Evolutionary conservation across 2,329 filamentous ascomycete species (phyloP), one percentile per base, ranked within the genome.

Genomic region (Penicillium occitanis): DNA sequence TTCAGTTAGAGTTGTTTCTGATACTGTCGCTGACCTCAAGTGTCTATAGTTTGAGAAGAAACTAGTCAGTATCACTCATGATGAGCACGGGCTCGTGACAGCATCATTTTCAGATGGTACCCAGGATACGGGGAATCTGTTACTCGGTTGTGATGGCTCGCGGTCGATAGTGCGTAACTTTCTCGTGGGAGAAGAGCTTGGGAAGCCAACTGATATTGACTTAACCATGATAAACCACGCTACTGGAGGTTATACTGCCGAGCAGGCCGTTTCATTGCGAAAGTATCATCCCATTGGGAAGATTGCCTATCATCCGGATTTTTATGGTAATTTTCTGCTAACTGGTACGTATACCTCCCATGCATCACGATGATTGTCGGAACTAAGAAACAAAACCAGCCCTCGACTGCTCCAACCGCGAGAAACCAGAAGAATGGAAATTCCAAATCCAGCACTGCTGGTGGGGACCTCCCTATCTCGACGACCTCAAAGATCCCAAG

Each of bases 221-320:
- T 14, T 64, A 42, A 40, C 19, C 5, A 64, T 64, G 62, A 64
- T 64, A 3, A 64, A 64, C n/a, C 62, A 64, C 35, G 50, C 62
- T 2, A 53, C 44, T 33, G 25, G 40, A 5, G 51, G 51, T 2
- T 64, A 64, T 25, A 50, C 40, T 7, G 62, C 62, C 11, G 48
- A 44, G 28, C 62, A 64, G 22, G 62, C 62, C 17, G 11, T 44
- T 0, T 17, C 59, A 8, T 37, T 64, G 19, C 62, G 62, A 28
- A 64, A 59, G 11, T 64, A 64, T 46, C 40, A 64, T 46, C 51
- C 62, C 28, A 64, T 64, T 59, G 62, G 62, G 17, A 64, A 64
- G 30, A 33, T 64, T 33, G 62, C 51, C 11, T 64, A 64, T 50
- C 51, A 64, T 50, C 62, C 62, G 11, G 51, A 64, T 46, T 58